A percentile compares a stretch with the other conserved stretches of the same genome.
Evolutionary conservation across 2,329 filamentous ascomycete genomes (phyloP).

Genomic region (Pestalotiopsis sp.): DNA sequence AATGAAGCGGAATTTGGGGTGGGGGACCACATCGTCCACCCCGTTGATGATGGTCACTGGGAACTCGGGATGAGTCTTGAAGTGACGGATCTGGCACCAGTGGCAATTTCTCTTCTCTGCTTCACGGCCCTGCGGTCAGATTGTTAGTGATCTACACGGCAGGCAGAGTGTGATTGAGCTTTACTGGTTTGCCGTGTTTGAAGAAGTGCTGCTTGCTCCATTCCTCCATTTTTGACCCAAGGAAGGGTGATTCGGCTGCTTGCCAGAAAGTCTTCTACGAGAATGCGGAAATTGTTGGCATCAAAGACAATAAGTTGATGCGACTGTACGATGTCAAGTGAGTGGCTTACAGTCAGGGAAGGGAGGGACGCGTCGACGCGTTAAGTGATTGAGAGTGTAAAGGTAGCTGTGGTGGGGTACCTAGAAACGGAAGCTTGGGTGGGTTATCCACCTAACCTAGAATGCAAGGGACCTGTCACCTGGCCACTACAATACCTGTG

Average conservation of each 20-base stretch:
- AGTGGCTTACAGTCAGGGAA: too few relatives aligned
- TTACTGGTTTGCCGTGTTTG: constrained; percentile 4
- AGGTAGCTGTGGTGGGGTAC: not conserved
- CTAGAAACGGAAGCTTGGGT: not conserved
- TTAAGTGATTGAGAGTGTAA: not conserved
- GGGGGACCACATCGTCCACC: constrained; percentile 57
- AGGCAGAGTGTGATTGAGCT: not conserved
- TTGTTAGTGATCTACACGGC: not conserved
- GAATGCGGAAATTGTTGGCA: not conserved
- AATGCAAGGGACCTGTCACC: too few relatives aligned
- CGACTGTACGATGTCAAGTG: too few relatives aligned
- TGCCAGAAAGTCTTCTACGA: not conserved
- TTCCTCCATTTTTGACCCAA: not conserved
- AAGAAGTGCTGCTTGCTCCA: constrained; percentile 9
- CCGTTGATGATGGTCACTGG: constrained; percentile 69
- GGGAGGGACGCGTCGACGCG: not conserved
- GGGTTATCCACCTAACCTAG: too few relatives aligned
- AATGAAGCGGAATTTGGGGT: constrained; percentile 71
- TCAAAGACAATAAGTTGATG: not conserved
- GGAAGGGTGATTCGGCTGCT: not conserved
- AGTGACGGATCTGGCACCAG: constrained; percentile 62
- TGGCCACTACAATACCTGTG: too few relatives aligned
- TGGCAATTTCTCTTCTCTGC: constrained; percentile 53
- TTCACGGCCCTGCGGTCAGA: constrained; percentile 30
- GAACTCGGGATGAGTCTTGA: constrained; percentile 47